phyloP scores from a whole-genome alignment of 2,329 filamentous ascomycete species.

The Nannizziopsis arthrosporioides region DNA sequence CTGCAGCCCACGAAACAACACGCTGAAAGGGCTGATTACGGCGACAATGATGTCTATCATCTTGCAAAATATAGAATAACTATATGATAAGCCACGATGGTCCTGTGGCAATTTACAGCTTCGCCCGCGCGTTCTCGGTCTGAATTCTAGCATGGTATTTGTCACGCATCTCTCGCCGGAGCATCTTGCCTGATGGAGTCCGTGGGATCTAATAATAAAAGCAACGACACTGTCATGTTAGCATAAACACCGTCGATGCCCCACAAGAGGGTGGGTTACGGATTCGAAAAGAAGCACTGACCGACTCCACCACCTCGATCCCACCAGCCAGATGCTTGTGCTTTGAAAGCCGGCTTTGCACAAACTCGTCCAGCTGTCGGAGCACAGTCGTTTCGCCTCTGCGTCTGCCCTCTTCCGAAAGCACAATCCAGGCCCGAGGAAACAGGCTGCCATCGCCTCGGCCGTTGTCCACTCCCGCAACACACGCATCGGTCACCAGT shows the following conservation, averaged over 20 bases:
- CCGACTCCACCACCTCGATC: slow-evolving; percentile 11
- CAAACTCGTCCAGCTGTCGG: slow-evolving; percentile 11
- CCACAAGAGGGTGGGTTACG: neutral
- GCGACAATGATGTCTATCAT: no score
- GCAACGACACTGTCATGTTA: no score
- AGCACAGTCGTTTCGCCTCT: neutral
- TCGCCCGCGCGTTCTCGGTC: slow-evolving; percentile 5
- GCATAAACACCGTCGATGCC: neutral
- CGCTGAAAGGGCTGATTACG: no score
- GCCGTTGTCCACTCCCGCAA: slow-evolving; percentile 13
- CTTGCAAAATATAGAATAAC: neutral
- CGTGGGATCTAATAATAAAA: slow-evolving; percentile 9
- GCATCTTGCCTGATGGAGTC: slow-evolving; percentile 14
- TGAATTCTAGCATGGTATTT: slow-evolving; percentile 11
- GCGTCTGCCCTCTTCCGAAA: slow-evolving; percentile 9
- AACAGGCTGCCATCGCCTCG: slow-evolving; percentile 12
- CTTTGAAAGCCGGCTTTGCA: slow-evolving; percentile 11
- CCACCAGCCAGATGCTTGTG: slow-evolving; percentile 13
- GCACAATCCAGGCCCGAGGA: slow-evolving; percentile 12
- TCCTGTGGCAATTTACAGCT: neutral
- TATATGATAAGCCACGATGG: neutral
- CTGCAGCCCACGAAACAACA: no score
- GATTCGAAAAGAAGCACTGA: slow-evolving; percentile 3
- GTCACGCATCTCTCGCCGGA: slow-evolving; percentile 13
- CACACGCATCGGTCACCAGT: slow-evolving; percentile 12